Conservation (phyloP, 306 rosid genomes). For the Vigna radiata region DNA sequence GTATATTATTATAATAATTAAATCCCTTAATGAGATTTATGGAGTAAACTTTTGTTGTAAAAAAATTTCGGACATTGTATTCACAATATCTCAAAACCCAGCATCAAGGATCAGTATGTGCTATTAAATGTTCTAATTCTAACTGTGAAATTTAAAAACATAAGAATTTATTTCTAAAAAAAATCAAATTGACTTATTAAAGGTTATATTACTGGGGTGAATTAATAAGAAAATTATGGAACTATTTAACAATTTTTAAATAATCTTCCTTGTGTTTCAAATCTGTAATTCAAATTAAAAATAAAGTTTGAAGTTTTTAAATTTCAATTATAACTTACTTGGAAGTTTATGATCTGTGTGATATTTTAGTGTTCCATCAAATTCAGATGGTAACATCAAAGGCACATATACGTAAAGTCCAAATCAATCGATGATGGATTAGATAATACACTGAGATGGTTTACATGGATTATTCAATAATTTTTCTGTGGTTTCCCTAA, state of each 20-base stretch:
- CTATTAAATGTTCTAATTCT: no score
- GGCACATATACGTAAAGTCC: background rate
- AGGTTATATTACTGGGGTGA: background rate
- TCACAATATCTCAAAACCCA: no score
- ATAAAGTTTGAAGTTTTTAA: background rate
- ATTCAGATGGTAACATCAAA: background rate
- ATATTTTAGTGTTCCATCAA: background rate
- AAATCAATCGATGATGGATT: slow-evolving; percentile 5
- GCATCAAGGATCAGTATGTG: no score
- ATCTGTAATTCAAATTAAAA: background rate
- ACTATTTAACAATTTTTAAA: background rate
- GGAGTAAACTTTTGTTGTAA: no score
- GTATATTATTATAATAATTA: no score
- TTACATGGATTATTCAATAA: background rate
- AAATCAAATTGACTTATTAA: background rate
- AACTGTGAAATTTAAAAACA: no score
- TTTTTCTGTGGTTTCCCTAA: background rate
- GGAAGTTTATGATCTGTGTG: background rate
- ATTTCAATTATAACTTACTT: background rate
- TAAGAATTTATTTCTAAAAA: background rate
- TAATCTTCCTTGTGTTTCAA: background rate
- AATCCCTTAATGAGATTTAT: no score
- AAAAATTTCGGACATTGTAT: no score
- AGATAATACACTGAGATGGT: background rate
- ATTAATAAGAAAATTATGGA: background rate